Evolutionary conservation across 1,284 basidiomycete species (phyloP).

Genomic region (Naganishia albida): DNA sequence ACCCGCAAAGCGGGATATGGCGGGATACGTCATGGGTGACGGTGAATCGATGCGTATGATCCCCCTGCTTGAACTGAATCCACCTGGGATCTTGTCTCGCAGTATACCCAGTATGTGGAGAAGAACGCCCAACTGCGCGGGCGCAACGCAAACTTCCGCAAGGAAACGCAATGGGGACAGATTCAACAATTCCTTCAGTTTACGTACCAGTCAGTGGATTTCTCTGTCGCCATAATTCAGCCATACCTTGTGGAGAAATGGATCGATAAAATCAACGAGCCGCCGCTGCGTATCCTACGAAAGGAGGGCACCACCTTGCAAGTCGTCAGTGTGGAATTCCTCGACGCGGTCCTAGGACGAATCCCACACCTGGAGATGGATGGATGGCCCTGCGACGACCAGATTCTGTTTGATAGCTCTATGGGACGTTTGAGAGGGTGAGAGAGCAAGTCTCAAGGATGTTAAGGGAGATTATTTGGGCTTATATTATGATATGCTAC

Average conservation of each 20-base stretch:
- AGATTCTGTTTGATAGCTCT: not conserved
- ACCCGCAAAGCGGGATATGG: not conserved
- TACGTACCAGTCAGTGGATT: not conserved
- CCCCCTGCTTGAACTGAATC: not conserved
- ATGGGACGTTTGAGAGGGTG: not conserved
- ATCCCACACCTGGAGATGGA: not conserved
- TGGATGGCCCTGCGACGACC: not conserved
- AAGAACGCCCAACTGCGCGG: not conserved
- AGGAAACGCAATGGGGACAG: constrained; percentile 1
- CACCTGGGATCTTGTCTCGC: too few relatives aligned
- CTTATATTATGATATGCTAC: too few relatives aligned
- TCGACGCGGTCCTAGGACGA: not conserved
- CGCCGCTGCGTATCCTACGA: not conserved
- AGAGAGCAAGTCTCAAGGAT: not conserved
- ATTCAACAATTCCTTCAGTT: constrained; percentile 1
- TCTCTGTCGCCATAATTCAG: not conserved
- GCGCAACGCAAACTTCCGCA: not conserved
- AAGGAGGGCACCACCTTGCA: not conserved
- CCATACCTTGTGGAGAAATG: constrained; percentile 3
- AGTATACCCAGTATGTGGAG: not conserved
- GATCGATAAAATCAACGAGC: not conserved
- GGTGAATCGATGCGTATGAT: not conserved
- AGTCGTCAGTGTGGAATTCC: not conserved
- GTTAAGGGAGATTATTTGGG: too few relatives aligned
- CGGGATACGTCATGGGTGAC: not conserved